Evolutionary conservation across 192 early-diverging fungal genomes (phyloP).

Genomic region (Oehlia diaphana): DNA sequence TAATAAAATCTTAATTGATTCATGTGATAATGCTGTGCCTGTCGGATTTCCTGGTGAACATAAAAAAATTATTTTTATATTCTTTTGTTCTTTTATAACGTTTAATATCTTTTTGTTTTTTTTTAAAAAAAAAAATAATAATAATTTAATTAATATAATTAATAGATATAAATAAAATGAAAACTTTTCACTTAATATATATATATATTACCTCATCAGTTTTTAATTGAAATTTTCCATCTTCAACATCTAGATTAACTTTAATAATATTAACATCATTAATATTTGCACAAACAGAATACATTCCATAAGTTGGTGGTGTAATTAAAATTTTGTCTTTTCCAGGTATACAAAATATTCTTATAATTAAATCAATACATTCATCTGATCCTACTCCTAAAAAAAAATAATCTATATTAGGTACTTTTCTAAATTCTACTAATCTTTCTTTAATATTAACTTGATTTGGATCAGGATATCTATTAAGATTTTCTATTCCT

Average conservation of each 20-base stretch:
- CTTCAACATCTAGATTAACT: slow-evolving; percentile 77
- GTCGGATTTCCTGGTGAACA: slow-evolving; percentile 99
- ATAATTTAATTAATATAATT: slow-evolving; percentile 21
- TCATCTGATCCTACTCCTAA: slow-evolving; percentile 98
- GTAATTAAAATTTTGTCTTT: slow-evolving; percentile 91
- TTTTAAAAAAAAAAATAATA: slow-evolving; percentile 3
- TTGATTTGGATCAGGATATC: slow-evolving; percentile 97
- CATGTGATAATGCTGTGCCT: slow-evolving; percentile 73
- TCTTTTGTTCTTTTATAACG: slow-evolving; percentile 63
- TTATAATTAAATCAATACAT: slow-evolving; percentile 86
- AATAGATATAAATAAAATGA: too few relatives aligned
- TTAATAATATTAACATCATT: slow-evolving; percentile 93
- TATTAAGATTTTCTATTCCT: slow-evolving; percentile 63
- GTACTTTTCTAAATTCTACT: slow-evolving; percentile 68
- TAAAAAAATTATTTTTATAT: slow-evolving; percentile 90
- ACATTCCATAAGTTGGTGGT: slow-evolving; percentile 99
- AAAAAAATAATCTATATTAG: slow-evolving; percentile 74
- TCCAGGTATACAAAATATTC: slow-evolving; percentile 88
- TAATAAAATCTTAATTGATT: slow-evolving; percentile 67
- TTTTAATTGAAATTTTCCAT: slow-evolving; percentile 66
- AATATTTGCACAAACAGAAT: slow-evolving; percentile 86
- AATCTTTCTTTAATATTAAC: slow-evolving; percentile 77
- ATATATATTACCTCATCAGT: slow-evolving; percentile 52
- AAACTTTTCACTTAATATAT: too few relatives aligned
- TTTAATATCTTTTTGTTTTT: slow-evolving; percentile 53